Base-by-base conservation (phyloP, 768 basidiomycete genomes). In the Termitomyces heimii region DNA sequence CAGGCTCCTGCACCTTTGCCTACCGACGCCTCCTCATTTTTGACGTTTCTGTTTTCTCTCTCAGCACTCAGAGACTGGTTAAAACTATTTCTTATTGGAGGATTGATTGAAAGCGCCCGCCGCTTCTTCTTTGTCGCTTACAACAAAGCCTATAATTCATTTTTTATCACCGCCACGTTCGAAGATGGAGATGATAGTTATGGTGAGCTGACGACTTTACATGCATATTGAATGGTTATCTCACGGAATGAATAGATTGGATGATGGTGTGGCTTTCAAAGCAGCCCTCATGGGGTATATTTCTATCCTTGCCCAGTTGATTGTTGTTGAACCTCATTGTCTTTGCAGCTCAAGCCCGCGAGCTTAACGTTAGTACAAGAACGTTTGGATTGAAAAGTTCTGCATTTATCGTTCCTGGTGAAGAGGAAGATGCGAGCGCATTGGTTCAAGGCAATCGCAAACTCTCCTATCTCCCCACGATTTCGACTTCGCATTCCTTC, bases 251-350 rank as follows among this genome's bases (percentile, higher is more conserved):
- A 35, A 39, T 34, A 84, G 82, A 73, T 8, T 86, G 84, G 84
- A 75, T 86, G 58, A 72, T 84, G 71, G 69, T 74, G 39, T 86
- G 84, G 83, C 60, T 85, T 0, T 78, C 82, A 22, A 74, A 75
- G 46, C 78, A 81, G 32, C 79, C 80, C 13, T 69, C 77, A 22
- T 85, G 82, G 81, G 69, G 82, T 79, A 57, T 54, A 80, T 28
- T 45, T n/a, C 37, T 24, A 54, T 35, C 20, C 16, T n/a, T 14
- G 13, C 35, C 2, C n/a, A 14, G 3, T 9, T 39, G 34, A 44
- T 43, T 10, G 16, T 43, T 10, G 16, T 4, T 8, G 32, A 35
- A 42, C 39, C 18, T 37, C 42, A 34, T 52, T 28, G 4, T 24
- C 2, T 32, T 14, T 4, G 26, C 34, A 78, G 78, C 65, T 47